Conservation (phyloP, 1,284 basidiomycete genomes). For the Meira miltonrushii region DNA sequence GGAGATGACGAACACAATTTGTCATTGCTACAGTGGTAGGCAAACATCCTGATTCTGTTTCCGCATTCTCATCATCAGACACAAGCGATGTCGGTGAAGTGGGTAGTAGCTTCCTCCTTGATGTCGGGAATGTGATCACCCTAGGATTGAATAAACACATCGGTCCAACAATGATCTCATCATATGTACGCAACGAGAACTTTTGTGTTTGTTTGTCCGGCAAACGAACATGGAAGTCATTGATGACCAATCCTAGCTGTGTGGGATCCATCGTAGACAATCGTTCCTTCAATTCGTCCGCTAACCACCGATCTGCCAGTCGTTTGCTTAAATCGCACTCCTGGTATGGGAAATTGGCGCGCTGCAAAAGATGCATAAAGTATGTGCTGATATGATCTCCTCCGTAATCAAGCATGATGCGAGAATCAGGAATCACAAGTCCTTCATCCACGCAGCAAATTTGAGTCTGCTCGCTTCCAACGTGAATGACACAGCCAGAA, state of each 20-base stretch:
- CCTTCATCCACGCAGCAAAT: slow-evolving; percentile 96
- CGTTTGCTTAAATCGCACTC: slow-evolving; percentile 61
- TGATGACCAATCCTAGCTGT: slow-evolving; percentile 54
- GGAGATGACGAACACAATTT: slow-evolving; percentile 25
- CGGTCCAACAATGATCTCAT: slow-evolving; percentile 90
- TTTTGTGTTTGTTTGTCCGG: slow-evolving; percentile 75
- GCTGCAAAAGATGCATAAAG: slow-evolving; percentile 71
- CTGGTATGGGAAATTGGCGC: slow-evolving; percentile 81
- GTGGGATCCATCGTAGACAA: slow-evolving; percentile 46
- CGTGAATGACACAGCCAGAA: slow-evolving; percentile 88
- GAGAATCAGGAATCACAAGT: slow-evolving; percentile 76
- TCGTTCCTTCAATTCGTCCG: slow-evolving; percentile 45
- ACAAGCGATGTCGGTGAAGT: not conserved
- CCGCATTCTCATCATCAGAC: slow-evolving; percentile 14
- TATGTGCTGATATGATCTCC: slow-evolving; percentile 91
- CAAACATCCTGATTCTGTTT: slow-evolving; percentile 18
- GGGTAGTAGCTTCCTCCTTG: not conserved
- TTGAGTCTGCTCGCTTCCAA: slow-evolving; percentile 77
- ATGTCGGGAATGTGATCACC: slow-evolving; percentile 70
- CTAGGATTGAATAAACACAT: slow-evolving; percentile 89
- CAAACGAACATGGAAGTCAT: slow-evolving; percentile 69
- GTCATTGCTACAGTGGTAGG: slow-evolving; percentile 44
- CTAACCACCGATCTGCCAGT: slow-evolving; percentile 36
- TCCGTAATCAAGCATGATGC: slow-evolving; percentile 79
- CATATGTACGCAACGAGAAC: slow-evolving; percentile 84